phyloP scores from a whole-genome alignment of 106 monocot genomes.

The Allium sativum region DNA sequence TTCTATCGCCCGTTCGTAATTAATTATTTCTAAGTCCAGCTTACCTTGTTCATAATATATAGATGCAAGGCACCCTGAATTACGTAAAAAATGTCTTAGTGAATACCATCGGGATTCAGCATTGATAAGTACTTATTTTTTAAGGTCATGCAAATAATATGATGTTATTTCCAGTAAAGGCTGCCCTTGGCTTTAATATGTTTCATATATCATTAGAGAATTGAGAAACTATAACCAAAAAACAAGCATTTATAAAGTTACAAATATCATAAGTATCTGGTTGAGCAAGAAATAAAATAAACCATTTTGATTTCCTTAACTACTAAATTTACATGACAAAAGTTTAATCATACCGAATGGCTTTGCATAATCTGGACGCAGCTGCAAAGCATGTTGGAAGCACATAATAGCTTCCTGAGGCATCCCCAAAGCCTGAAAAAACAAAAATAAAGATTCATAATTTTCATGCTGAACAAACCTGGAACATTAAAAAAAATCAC shows the following conservation, averaged over 20 bases:
- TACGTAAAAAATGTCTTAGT: too few relatives aligned
- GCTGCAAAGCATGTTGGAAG: constrained; percentile 70
- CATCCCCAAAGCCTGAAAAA: constrained; percentile 92
- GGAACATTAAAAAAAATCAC: constrained; percentile 4
- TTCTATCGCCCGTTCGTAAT: constrained; percentile 71
- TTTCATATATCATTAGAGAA: too few relatives aligned
- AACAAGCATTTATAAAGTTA: too few relatives aligned
- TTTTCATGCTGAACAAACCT: constrained; percentile 22
- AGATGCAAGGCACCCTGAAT: constrained; percentile 72
- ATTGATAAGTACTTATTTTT: too few relatives aligned
- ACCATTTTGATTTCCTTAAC: constrained; percentile 7
- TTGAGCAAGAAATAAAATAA: too few relatives aligned
- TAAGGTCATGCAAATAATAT: too few relatives aligned
- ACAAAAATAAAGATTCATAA: constrained; percentile 27
- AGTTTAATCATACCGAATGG: constrained; percentile 52
- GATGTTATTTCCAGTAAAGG: too few relatives aligned
- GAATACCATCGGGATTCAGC: too few relatives aligned
- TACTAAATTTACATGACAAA: background rate
- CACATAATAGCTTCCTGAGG: constrained; percentile 76
- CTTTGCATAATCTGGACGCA: constrained; percentile 67
- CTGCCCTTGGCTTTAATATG: too few relatives aligned
- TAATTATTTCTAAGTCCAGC: constrained; percentile 76
- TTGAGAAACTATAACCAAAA: too few relatives aligned
- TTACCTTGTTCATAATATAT: constrained; percentile 85
- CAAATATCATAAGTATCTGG: too few relatives aligned